Evolutionary conservation across 2,329 filamentous ascomycete species (phyloP).

Genomic region (Claviceps sp.): DNA sequence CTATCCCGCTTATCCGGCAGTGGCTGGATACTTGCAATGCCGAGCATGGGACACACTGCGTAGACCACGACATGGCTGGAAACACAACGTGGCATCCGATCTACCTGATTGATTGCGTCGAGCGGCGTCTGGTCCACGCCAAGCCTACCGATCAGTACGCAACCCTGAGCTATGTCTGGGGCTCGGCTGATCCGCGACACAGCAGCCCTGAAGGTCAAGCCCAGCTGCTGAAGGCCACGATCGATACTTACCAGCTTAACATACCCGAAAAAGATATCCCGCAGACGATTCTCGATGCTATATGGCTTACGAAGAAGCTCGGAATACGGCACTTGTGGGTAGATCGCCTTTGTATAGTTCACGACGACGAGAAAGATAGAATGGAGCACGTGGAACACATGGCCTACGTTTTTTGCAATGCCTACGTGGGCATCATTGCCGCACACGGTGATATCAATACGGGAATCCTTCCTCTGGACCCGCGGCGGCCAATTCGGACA

Average conservation of each 20-base stretch:
- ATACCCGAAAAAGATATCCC: constrained; percentile 26
- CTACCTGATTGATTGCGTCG: constrained; percentile 28
- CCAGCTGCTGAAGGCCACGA: constrained; percentile 22
- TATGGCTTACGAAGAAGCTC: constrained; percentile 30
- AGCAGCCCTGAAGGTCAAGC: constrained; percentile 14
- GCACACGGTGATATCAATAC: constrained; percentile 26
- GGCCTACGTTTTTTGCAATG: constrained; percentile 31
- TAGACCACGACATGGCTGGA: constrained; percentile 12
- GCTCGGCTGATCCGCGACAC: constrained; percentile 14
- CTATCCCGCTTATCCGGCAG: constrained; percentile 25
- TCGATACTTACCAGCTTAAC: constrained; percentile 21
- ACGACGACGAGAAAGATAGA: constrained; percentile 27
- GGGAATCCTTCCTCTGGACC: constrained; percentile 24
- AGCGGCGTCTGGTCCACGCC: constrained; percentile 24
- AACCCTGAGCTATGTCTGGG: constrained; percentile 34
- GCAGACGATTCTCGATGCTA: constrained; percentile 29
- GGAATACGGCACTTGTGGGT: constrained; percentile 32
- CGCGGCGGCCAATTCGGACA: constrained; percentile 17
- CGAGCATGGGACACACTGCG: constrained; percentile 29
- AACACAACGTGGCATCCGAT: constrained; percentile 23
- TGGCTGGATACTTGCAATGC: constrained; percentile 31
- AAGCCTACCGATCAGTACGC: constrained; percentile 27
- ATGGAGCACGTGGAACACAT: constrained; percentile 29
- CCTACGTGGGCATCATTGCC: constrained; percentile 30
- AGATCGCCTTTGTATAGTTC: constrained; percentile 31